phyloP scores from a whole-genome alignment of 768 basidiomycete species.

The Agaricus blazei region DNA sequence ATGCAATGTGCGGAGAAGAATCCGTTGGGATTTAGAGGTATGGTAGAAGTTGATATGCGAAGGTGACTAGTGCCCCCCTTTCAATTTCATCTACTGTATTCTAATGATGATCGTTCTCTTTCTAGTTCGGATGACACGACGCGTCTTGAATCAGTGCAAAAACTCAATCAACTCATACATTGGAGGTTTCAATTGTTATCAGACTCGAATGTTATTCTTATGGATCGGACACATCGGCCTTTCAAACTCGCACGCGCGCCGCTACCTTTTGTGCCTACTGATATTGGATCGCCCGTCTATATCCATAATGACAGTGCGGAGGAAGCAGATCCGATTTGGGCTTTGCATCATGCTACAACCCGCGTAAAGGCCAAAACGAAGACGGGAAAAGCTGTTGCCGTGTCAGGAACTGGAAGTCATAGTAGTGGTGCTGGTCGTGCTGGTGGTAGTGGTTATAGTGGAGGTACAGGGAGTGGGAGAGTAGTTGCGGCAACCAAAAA shows the following conservation, averaged over 20 bases:
- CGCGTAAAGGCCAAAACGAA: constrained; percentile 26
- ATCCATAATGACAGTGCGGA: constrained; percentile 23
- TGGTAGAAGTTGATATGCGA: constrained; percentile 50
- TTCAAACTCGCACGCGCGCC: constrained; percentile 70
- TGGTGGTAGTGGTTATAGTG: background rate
- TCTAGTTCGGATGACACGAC: constrained; percentile 42
- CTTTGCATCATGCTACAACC: constrained; percentile 29
- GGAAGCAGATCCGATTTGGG: constrained; percentile 16
- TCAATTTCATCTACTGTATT: background rate
- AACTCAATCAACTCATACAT: constrained; percentile 51
- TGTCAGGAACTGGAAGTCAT: no score
- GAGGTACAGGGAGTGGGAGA: background rate
- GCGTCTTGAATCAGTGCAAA: constrained; percentile 48
- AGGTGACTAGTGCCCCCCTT: constrained; percentile 31
- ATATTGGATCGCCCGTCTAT: constrained; percentile 62
- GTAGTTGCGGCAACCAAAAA: constrained; percentile 30
- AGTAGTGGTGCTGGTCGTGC: no score
- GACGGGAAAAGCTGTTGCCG: background rate
- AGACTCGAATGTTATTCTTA: constrained; percentile 43
- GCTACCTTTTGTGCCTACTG: constrained; percentile 70
- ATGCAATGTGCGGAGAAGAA: constrained; percentile 73
- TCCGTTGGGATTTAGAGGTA: constrained; percentile 38
- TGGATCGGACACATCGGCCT: constrained; percentile 58
- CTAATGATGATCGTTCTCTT: background rate
- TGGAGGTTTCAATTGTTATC: constrained; percentile 69